Evolutionary conservation across 148 eudicot species (phyloP).

Genomic region (Vaccinium corymbosum): DNA sequence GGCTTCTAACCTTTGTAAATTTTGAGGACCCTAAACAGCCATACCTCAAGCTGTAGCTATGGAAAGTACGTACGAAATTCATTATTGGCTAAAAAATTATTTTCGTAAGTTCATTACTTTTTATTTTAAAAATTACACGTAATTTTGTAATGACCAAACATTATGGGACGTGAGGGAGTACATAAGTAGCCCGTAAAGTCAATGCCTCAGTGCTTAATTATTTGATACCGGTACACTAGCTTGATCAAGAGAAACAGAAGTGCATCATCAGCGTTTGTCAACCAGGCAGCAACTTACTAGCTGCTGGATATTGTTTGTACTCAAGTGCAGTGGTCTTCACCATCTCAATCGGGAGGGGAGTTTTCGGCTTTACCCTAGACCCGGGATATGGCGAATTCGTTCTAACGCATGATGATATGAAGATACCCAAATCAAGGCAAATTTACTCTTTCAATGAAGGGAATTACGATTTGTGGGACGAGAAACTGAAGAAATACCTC

Average conservation of each 20-base stretch:
- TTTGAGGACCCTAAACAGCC: too few species aligned
- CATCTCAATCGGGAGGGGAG: slow-evolving; percentile 76
- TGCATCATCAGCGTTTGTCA: slow-evolving; percentile 91
- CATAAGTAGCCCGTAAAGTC: too few species aligned
- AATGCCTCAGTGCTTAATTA: background rate
- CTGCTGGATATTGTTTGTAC: slow-evolving; percentile 98
- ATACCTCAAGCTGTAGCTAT: too few species aligned
- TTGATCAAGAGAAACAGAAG: slow-evolving; percentile 49
- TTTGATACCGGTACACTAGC: slow-evolving; percentile 33
- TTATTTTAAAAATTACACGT: too few species aligned
- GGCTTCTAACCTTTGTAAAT: too few species aligned
- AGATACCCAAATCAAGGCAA: slow-evolving; percentile 81
- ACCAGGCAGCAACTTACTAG: slow-evolving; percentile 84
- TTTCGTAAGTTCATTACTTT: too few species aligned
- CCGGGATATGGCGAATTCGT: slow-evolving; percentile 98
- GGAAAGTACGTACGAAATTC: too few species aligned
- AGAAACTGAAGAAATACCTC: slow-evolving; percentile 75
- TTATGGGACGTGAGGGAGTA: too few species aligned
- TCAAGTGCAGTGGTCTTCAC: slow-evolving; percentile 92
- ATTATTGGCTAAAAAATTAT: too few species aligned
- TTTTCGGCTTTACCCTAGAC: slow-evolving; percentile 67
- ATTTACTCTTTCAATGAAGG: slow-evolving; percentile 95
- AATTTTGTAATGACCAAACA: too few species aligned
- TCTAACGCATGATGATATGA: slow-evolving; percentile 65
- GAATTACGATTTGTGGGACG: slow-evolving; percentile 92